Conservation (phyloP, 163 green algal species). For the Prototheca cutis region DNA sequence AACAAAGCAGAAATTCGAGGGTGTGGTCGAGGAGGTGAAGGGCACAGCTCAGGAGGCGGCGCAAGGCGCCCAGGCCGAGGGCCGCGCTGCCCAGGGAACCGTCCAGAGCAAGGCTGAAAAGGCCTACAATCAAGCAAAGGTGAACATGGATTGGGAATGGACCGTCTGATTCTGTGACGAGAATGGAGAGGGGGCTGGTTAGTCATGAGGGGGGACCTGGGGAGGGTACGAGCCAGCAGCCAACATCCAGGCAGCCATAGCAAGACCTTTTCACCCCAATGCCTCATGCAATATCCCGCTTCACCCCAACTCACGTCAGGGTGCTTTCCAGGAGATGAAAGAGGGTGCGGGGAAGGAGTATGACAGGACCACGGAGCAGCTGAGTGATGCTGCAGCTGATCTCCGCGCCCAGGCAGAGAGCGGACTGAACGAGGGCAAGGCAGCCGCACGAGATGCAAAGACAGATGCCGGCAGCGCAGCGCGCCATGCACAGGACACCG, state of each 20-base stretch:
- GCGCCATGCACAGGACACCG: constrained; percentile 11
- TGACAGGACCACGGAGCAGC: not conserved
- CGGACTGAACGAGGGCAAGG: not conserved
- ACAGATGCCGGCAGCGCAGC: not conserved
- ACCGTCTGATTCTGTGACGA: no score
- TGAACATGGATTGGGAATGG: no score
- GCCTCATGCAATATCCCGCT: no score
- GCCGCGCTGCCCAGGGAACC: not conserved
- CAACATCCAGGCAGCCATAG: no score
- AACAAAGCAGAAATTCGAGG: constrained; percentile 3
- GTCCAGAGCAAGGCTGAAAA: not conserved
- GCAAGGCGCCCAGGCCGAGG: not conserved
- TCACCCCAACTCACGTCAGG: no score
- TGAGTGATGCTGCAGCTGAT: no score
- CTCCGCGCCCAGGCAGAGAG: constrained; percentile 2
- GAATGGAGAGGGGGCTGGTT: no score
- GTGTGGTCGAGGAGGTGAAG: not conserved
- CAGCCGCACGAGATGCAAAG: not conserved
- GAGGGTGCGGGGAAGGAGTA: not conserved
- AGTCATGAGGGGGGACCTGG: no score
- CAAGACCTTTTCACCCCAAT: no score
- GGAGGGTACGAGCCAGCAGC: no score
- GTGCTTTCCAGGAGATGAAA: no score
- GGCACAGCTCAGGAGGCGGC: not conserved
- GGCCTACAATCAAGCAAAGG: no score